These are phyloP conservation scores for Vigna angularis DNA, from an alignment of 306 rosid genomes.

Conservation along the genomic window DNA sequence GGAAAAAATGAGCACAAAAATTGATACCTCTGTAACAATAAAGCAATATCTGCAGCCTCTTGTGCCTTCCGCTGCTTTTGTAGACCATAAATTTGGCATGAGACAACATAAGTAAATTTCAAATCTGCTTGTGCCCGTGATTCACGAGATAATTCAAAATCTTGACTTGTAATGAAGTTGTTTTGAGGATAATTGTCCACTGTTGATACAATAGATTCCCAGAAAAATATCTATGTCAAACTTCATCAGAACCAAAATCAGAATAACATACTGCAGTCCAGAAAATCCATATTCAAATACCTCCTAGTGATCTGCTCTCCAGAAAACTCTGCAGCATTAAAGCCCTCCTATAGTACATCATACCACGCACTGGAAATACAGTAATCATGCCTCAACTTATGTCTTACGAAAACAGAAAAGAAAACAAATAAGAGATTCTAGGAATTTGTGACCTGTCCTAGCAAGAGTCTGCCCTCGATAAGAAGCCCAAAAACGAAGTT, in stretches of 20 bases:
- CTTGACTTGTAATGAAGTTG: conserved; percentile 66
- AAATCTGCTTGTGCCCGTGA: conserved; percentile 95
- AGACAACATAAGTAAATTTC: conserved; percentile 94
- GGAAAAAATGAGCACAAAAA: neutral
- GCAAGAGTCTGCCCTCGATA: conserved; percentile 98
- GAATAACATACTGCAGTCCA: conserved; percentile 16
- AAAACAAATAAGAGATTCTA: conserved; percentile 2
- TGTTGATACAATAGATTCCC: conserved; percentile 42
- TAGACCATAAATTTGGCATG: conserved; percentile 99
- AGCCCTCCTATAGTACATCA: conserved; percentile 99
- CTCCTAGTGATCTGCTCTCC: conserved; percentile 82
- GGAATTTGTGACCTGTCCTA: conserved; percentile 75
- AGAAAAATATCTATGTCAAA: conserved; percentile 31
- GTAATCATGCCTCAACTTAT: conserved; percentile 19
- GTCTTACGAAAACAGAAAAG: neutral
- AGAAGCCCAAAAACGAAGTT: conserved; percentile 97
- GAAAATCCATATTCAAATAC: conserved; percentile 51
- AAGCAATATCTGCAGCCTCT: conserved; percentile 94
- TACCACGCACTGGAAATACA: conserved; percentile 78
- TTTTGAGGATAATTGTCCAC: conserved; percentile 68
- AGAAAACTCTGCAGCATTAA: conserved; percentile 91
- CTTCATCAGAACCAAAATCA: conserved; percentile 20
- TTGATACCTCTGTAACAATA: conserved; percentile 86
- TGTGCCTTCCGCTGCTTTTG: conserved; percentile 79
- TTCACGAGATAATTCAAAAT: conserved; percentile 84